Conservation (phyloP, 768 basidiomycete genomes). For the Pleurotus platypus region DNA sequence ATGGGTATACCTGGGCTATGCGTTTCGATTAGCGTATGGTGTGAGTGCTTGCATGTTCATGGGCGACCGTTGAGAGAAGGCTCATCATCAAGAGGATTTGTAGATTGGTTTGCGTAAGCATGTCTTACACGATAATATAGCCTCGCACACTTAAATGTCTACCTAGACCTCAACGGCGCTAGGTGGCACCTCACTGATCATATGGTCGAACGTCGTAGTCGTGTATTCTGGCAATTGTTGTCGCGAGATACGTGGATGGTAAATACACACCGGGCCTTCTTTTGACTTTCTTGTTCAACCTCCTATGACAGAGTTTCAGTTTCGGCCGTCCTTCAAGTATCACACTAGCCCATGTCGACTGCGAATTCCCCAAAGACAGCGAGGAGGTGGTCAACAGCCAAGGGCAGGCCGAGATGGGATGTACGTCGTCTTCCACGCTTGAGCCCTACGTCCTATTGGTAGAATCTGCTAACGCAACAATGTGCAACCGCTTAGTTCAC, state of each 20-base stretch:
- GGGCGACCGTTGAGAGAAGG: no score
- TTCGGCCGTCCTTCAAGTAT: conserved; percentile 60
- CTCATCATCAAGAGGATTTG: no score
- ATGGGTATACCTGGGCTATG: conserved; percentile 59
- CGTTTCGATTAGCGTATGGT: conserved; percentile 54
- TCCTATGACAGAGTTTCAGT: conserved; percentile 48
- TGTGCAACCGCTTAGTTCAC: conserved; percentile 35
- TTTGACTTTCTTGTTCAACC: neutral
- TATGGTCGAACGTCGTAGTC: conserved; percentile 42
- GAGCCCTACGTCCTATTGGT: neutral
- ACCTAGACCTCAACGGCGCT: conserved; percentile 52
- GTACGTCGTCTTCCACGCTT: conserved; percentile 24
- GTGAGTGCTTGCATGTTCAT: conserved; percentile 32
- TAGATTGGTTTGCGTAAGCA: conserved; percentile 56
- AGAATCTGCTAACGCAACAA: neutral
- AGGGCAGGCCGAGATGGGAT: conserved; percentile 35
- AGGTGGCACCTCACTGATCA: conserved; percentile 55
- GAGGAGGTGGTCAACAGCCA: conserved; percentile 28
- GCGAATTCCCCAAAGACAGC: conserved; percentile 45
- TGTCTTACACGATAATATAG: neutral
- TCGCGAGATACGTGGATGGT: conserved; percentile 61
- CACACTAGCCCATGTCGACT: conserved; percentile 50
- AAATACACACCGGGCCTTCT: conserved; percentile 5
- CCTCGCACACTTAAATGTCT: neutral
- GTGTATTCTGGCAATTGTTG: conserved; percentile 71